These are phyloP conservation scores for Friedmanniomyces endolithicus DNA, from an alignment of 495 filamentous ascomycete genomes.

Conservation along the genomic window DNA sequence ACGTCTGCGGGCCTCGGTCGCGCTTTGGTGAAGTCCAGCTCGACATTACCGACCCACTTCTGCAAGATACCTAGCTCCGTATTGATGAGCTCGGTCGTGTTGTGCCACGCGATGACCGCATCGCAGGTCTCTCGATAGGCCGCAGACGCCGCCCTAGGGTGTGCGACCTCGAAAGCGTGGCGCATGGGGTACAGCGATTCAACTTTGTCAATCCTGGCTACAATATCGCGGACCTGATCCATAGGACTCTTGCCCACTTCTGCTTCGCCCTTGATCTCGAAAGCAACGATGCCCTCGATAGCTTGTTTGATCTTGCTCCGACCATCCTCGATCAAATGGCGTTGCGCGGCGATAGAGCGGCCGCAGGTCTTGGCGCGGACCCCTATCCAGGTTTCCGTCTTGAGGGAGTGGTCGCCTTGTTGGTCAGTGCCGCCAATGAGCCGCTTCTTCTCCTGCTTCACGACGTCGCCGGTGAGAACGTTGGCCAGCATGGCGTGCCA, in stretches of 20 bases:
- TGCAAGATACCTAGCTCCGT: constrained; percentile 82
- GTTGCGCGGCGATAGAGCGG: constrained; percentile 67
- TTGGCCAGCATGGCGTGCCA: constrained; percentile 98
- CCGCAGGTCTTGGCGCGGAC: constrained; percentile 72
- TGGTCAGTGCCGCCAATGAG: constrained; percentile 74
- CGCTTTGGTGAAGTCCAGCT: constrained; percentile 72
- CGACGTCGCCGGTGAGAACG: constrained; percentile 90
- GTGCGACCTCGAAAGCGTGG: constrained; percentile 53
- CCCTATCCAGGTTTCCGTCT: constrained; percentile 81
- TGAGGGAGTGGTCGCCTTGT: constrained; percentile 56
- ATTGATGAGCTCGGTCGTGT: constrained; percentile 95
- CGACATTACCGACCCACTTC: constrained; percentile 92
- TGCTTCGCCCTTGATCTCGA: constrained; percentile 84
- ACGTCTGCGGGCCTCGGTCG: constrained; percentile 36
- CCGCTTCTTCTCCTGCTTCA: constrained; percentile 93
- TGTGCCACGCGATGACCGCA: constrained; percentile 87
- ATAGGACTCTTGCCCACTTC: constrained; percentile 78
- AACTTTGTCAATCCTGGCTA: constrained; percentile 75
- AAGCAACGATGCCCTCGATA: constrained; percentile 78
- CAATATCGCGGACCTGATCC: constrained; percentile 78
- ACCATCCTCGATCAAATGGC: constrained; percentile 22
- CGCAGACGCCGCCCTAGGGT: constrained; percentile 59
- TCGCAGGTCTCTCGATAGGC: constrained; percentile 70
- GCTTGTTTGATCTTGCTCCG: constrained; percentile 45
- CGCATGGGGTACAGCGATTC: constrained; percentile 74